phyloP scores from a whole-genome alignment of 495 filamentous ascomycete species.

The Aspergillus sclerotiicarbonarius region DNA sequence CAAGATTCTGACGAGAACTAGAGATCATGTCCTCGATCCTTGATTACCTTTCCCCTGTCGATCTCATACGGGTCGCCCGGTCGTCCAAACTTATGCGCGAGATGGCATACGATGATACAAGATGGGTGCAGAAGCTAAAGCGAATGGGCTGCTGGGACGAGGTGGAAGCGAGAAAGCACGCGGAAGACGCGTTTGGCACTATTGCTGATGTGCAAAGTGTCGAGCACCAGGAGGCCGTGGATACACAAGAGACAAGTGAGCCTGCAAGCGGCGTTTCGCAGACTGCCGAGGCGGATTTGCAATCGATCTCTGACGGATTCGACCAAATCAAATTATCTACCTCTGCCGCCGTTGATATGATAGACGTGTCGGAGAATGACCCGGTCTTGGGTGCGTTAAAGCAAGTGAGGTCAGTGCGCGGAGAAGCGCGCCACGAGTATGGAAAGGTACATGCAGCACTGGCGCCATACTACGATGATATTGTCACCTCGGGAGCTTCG shows the following conservation, averaged over 20 bases:
- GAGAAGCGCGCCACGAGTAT: conserved; percentile 84
- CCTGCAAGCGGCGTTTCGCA: conserved; percentile 16
- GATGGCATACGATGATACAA: conserved; percentile 98
- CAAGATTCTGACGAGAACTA: conserved; percentile 31
- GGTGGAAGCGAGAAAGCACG: conserved; percentile 71
- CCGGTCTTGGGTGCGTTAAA: conserved; percentile 64
- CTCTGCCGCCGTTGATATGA: conserved; percentile 15
- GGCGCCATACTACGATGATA: conserved; percentile 83
- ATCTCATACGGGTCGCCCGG: conserved; percentile 82
- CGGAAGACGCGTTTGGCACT: conserved; percentile 69
- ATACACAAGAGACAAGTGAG: conserved; percentile 15
- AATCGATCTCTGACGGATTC: conserved; percentile 59
- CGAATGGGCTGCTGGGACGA: conserved; percentile 94
- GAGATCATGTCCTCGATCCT: conserved; percentile 88
- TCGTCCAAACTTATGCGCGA: conserved; percentile 87
- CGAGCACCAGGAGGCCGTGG: conserved; percentile 47
- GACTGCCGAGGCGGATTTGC: conserved; percentile 22
- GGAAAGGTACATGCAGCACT: conserved; percentile 85
- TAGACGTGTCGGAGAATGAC: conserved; percentile 26
- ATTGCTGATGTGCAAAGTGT: conserved; percentile 60
- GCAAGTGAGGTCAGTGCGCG: conserved; percentile 72
- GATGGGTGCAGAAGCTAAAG: conserved; percentile 84
- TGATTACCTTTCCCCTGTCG: conserved; percentile 80
- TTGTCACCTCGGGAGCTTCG: conserved; percentile 68
- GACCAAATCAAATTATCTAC: conserved; percentile 58